Percentiles rank a stretch among this genome's conserved stretches.
phyloP scores from a whole-genome alignment of 2,329 filamentous ascomycete genomes.

The Bipolaris sorokiniana region DNA sequence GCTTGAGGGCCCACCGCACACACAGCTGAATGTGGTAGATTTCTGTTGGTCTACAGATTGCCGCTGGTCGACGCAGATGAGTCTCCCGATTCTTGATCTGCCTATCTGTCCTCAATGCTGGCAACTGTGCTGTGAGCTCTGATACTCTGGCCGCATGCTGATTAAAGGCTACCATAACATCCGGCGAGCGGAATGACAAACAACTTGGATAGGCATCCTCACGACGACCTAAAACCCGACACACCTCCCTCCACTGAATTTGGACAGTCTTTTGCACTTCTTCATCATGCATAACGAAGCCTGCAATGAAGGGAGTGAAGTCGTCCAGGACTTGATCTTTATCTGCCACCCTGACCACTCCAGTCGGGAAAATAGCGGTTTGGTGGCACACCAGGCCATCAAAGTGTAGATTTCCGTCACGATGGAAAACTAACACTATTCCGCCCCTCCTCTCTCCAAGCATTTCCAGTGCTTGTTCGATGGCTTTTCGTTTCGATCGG shows the following conservation, averaged over 20 bases:
- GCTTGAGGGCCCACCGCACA: constrained; percentile 62
- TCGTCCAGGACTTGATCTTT: constrained; percentile 55
- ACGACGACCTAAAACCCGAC: constrained; percentile 55
- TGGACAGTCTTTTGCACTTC: constrained; percentile 42
- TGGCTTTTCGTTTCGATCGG: constrained; percentile 54
- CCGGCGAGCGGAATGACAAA: constrained; percentile 58
- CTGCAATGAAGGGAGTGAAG: constrained; percentile 62
- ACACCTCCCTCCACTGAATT: constrained; percentile 59
- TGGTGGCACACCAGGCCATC: constrained; percentile 57
- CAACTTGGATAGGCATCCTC: constrained; percentile 47
- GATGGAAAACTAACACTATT: constrained; percentile 63
- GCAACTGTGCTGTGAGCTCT: constrained; percentile 54
- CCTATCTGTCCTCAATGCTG: constrained; percentile 35
- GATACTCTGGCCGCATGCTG: constrained; percentile 53
- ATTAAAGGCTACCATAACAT: constrained; percentile 60
- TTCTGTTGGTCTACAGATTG: constrained; percentile 55
- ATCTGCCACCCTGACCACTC: constrained; percentile 53
- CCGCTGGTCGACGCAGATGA: constrained; percentile 52
- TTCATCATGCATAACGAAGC: constrained; percentile 49
- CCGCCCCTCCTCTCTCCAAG: constrained; percentile 52
- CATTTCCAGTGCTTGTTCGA: constrained; percentile 57
- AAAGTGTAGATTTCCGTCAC: constrained; percentile 53
- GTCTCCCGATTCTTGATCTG: constrained; percentile 62
- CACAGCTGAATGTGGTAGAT: constrained; percentile 61
- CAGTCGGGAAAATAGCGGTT: constrained; percentile 57